phyloP scores from a whole-genome alignment of 2,329 filamentous ascomycete species.

The Fusarium agapanthi region DNA sequence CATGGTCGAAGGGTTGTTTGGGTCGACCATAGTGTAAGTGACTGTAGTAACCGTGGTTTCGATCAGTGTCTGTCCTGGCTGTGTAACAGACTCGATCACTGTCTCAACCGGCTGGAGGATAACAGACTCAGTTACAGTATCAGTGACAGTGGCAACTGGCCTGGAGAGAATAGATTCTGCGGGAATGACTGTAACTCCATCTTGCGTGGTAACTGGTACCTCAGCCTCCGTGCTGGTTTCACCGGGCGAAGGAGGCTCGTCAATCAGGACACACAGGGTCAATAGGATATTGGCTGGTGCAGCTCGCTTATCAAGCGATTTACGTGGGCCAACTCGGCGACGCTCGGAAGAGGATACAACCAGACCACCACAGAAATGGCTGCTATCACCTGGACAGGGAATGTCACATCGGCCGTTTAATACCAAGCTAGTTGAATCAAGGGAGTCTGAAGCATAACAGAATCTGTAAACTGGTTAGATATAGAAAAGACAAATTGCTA shows the following conservation, averaged over 20 bases:
- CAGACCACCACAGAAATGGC: neutral
- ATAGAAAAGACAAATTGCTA: rapidly evolving
- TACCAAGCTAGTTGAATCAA: neutral
- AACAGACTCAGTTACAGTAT: rapidly evolving
- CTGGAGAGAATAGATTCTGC: rapidly evolving
- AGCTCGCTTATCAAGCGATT: neutral
- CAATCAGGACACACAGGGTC: neutral
- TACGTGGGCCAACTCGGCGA: neutral
- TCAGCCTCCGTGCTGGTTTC: neutral
- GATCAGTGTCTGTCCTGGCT: neutral
- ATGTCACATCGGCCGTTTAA: neutral
- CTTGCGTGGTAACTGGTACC: neutral
- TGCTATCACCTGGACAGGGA: neutral
- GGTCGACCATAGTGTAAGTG: neutral
- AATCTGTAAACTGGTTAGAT: neutral
- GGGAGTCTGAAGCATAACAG: neutral
- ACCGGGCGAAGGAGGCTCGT: rapidly evolving
- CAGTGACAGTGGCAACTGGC: rapidly evolving
- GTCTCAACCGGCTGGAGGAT: neutral
- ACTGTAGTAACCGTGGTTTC: neutral
- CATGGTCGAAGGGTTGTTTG: neutral
- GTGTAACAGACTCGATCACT: neutral
- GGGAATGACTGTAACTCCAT: neutral
- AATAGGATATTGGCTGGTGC: neutral
- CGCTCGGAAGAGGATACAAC: neutral